Base-by-base conservation (phyloP, 768 basidiomycete genomes). In the Chalciporus chontae region DNA sequence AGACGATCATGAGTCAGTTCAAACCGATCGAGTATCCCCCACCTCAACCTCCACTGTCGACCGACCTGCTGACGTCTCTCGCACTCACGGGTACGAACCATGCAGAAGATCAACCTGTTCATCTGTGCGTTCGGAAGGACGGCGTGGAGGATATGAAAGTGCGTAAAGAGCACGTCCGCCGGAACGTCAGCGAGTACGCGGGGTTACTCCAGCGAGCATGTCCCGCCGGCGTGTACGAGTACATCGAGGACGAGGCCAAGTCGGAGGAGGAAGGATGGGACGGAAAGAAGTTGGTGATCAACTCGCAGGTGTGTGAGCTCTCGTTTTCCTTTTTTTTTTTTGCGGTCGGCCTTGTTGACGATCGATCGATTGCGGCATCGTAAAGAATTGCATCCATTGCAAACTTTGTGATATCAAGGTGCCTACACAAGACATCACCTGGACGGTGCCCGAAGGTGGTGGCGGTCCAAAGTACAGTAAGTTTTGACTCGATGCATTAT, bases 211-310 rank as follows among this genome's bases (percentile, higher is more conserved):
- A 86, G 1, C 77, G 83, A 5, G 94, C 87, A 4, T 99, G 95
- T 68, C 95, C 95, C 1, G 95, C 96, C 0, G 90, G 84, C 4
- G 95, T 98, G 36, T 99, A 99, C 66, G 95, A 99, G 71, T 99
- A 99, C 62, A 85, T 94, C 3, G 81, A 89, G 26, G 85, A 78
- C 15, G 84, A 86, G 54, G 73, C 63, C 13, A 51, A 73, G 17
- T 71, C 70, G n/a, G 65, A 69, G 31, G 65, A 68, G 19, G 81
- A 79, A 41, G 83, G 81, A 0, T 91, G 85, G 77, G 76, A 76
- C 21, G 91, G 93, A 7, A 90, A 87, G 68, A 90, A 88, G 71
- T 74, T 99, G 46, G 87, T 97, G 21, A 99, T 98, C 64, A 99
- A 99, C 69, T 89, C 92, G 2, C 95, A 97, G 77, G 89, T 90